phyloP scores from a whole-genome alignment of 495 filamentous ascomycete species.

The Penicillium roqueforti region DNA sequence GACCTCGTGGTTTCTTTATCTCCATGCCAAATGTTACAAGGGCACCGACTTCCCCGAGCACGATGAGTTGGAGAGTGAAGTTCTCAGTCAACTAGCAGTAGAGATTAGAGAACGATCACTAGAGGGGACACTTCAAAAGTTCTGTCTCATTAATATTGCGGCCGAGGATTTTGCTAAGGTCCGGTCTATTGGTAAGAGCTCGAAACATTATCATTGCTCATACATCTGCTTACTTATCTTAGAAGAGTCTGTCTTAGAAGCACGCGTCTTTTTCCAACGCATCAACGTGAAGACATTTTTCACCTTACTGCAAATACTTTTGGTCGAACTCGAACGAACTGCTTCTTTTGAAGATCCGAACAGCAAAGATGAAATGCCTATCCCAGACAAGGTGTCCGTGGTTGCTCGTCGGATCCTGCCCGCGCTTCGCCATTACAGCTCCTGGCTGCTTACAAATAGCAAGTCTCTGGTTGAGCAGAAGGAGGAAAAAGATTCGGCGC shows the following conservation, averaged over 20 bases:
- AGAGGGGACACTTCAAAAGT: conserved; percentile 66
- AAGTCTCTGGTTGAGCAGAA: conserved; percentile 48
- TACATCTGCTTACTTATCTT: conserved; percentile 21
- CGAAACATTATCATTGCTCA: not conserved
- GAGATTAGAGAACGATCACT: conserved; percentile 66
- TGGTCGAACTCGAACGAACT: conserved; percentile 59
- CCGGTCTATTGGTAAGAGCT: conserved; percentile 55
- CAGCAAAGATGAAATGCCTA: conserved; percentile 24
- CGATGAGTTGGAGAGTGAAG: conserved; percentile 81
- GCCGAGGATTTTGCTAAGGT: conserved; percentile 67
- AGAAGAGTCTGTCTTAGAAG: conserved; percentile 44
- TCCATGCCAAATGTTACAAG: conserved; percentile 80
- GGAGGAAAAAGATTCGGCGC: conserved; percentile 51
- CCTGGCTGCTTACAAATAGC: conserved; percentile 59
- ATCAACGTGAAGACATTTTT: conserved; percentile 81
- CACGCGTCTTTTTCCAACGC: conserved; percentile 68
- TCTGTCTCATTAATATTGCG: conserved; percentile 80
- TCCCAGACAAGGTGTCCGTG: conserved; percentile 56
- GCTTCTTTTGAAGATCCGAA: conserved; percentile 44
- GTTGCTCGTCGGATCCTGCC: conserved; percentile 64
- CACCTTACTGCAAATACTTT: conserved; percentile 68
- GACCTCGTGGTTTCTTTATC: conserved; percentile 76
- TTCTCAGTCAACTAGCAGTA: conserved; percentile 69
- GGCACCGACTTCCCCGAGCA: conserved; percentile 67
- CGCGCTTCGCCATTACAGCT: conserved; percentile 67